Base-by-base conservation (phyloP, 192 early-diverging fungal species). In the Chytriomyces sp. region DNA sequence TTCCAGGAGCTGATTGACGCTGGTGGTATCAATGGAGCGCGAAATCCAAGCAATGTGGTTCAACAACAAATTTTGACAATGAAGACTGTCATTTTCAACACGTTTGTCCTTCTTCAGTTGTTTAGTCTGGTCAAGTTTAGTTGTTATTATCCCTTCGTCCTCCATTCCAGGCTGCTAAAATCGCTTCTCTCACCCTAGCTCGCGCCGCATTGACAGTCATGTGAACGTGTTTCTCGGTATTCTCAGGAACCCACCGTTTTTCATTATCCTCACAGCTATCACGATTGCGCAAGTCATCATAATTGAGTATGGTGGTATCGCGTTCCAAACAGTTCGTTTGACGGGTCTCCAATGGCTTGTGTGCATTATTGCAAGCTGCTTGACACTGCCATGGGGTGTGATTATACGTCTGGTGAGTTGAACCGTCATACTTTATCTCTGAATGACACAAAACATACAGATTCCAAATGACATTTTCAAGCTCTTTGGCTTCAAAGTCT, bases 41-140 rank as follows among this genome's bases (percentile, higher is more conserved):
- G 44, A 12, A n/a, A 7, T 2, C 28, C 40, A 8, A 33, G 36
- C 5, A 37, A 32, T 5, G 52, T 17, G 32, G 22, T 32, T 1
- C 22, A n/a, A 17, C 8, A 41, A 6, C 74, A 75, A 32, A 79
- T 62, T 30, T 26, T 38, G 49, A 49, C 63, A 22, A 31, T 78
- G 34, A 87, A 90, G 59, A 94, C 93, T 6, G 75, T 96, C 55
- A 91, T 98, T 26, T 98, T 96, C 78, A 98, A 94, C 76, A 89
- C 92, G 3, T 98, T 98, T 80, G 91, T 95, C 2, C 92, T 93
- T 73, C 85, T 92, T 67, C 94, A 96, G 79, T 83, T 94, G 36
- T 94, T 94, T 71, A 94, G 93, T 84, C 89, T 93, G 82, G 85
- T 96, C 84, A 96, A 94, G 77, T 77, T 77, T n/a, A 71, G n/a